Evolutionary conservation across 768 basidiomycete genomes (phyloP).

Genomic region (Termitomyces sp.): DNA sequence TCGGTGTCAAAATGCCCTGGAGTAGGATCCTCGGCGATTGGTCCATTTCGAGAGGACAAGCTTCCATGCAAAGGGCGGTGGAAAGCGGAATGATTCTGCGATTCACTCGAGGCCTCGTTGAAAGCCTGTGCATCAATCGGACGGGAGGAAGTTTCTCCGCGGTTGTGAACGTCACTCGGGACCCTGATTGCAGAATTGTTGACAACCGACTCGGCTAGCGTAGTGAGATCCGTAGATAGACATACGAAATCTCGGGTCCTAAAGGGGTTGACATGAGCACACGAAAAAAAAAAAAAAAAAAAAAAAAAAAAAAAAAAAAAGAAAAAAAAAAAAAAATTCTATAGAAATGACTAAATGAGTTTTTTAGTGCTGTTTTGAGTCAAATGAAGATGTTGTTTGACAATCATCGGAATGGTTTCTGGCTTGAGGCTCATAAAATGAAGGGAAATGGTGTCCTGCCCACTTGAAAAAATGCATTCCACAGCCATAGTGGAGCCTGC

Average conservation of each 20-base stretch:
- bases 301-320: too few relatives aligned
- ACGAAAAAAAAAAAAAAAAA: too few relatives aligned
- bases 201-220: neutral
- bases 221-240: slow-evolving; percentile 9
- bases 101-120: neutral
- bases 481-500: slow-evolving; percentile 24
- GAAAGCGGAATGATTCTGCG: neutral
- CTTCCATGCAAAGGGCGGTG: neutral
- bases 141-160: neutral
- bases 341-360: too few relatives aligned
- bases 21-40: neutral
- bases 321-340: too few relatives aligned
- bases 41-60: neutral
- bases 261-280: neutral
- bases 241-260: slow-evolving; percentile 17
- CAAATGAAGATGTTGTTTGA: neutral
- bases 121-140: neutral
- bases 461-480: slow-evolving; percentile 21
- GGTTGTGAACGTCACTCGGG: neutral
- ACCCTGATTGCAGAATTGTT: neutral
- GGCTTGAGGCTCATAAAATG: slow-evolving; percentile 18
- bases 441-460: slow-evolving; percentile 22
- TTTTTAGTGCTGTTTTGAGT: neutral
- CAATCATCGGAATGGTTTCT: neutral
- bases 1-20: neutral